Base-by-base conservation (phyloP, 176 grass and related monocot genomes). In the Neostapfia colusana region DNA sequence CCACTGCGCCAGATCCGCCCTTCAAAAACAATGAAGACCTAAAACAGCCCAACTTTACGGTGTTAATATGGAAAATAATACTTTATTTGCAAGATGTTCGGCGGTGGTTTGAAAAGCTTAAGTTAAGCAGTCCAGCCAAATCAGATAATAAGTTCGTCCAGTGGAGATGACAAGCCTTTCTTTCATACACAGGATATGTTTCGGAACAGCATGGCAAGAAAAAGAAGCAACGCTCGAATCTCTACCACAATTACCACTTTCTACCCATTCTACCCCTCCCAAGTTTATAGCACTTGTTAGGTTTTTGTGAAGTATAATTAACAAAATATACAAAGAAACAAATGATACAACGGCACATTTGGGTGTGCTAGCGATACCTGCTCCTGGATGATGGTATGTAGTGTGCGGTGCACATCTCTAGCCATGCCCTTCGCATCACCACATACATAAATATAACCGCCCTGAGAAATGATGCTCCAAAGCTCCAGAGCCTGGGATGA, bases 401-500 rank as follows among this genome's bases (percentile, higher is more conserved):
- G 82, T 1, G 76, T 68, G 65, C 82, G 85, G 80, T 98, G 95
- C 38, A 98, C 95, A 79, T 98, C 95, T 84, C 89, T 91, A 37
- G 91, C 95, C 95, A 98, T 98, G 43, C 95, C 95, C 71, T 94
- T 98, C 0, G 95, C 95, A 13, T 98, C 91, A 50, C 95, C 95
- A 36, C 95, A 98, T 25, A 98, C 91, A 49, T 94, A 98, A 69
- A 98, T 55, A 75, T 92, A 98, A 73, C 91, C 95, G 0, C 89
- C 91, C 75, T 92, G 84, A 59, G 87, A 98, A 85, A 98, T 90
- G 38, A 86, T 82, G 53, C 71, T 82, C 95, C 95, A 98, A 17
- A 98, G 71, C 28, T 98, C 85, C 25, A 59, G 27, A 43, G 91
- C 91, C 95, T 98, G 81, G 12, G 10, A 87, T 55, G 70, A 58